Evolutionary conservation across 2,329 filamentous ascomycete species (phyloP).

Genomic region (Corynespora cassiicola): DNA sequence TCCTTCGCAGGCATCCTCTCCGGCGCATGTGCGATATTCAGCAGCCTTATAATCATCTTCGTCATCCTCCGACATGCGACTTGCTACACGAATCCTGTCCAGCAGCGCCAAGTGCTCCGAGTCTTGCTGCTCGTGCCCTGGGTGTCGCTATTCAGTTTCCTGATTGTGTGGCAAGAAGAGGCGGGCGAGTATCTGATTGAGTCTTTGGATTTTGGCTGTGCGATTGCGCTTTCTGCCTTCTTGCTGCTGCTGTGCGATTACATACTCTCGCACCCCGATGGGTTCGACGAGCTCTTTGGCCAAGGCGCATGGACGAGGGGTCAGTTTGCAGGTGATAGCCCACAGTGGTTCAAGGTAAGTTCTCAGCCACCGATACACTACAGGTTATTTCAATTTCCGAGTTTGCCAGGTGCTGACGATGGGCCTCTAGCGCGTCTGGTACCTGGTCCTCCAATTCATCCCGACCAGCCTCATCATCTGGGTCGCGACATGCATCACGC

Average conservation of each 20-base stretch:
- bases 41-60: slow-evolving; percentile 17
- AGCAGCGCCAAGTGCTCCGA: slow-evolving; percentile 38
- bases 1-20: slow-evolving; percentile 29
- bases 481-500: slow-evolving; percentile 28
- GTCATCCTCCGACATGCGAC: slow-evolving; percentile 26
- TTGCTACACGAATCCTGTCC: slow-evolving; percentile 35
- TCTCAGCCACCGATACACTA: neutral
- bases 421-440: slow-evolving; percentile 38
- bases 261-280: slow-evolving; percentile 28
- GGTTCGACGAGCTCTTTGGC: slow-evolving; percentile 38
- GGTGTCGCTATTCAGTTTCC: slow-evolving; percentile 31
- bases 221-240: slow-evolving; percentile 36
- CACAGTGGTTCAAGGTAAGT: slow-evolving; percentile 32
- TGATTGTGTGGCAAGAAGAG: slow-evolving; percentile 24
- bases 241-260: slow-evolving; percentile 40
- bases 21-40: slow-evolving; percentile 25
- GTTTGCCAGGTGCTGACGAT: too few species aligned
- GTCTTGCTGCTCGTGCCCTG: slow-evolving; percentile 32
- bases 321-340: slow-evolving; percentile 18
- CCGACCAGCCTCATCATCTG: slow-evolving; percentile 34
- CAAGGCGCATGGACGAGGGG: slow-evolving; percentile 19
- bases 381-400: too few species aligned
- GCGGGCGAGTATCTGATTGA: slow-evolving; percentile 26
- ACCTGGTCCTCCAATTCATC: slow-evolving; percentile 39
- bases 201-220: slow-evolving; percentile 34